Evolutionary conservation across 2,329 filamentous ascomycete genomes (phyloP), one percentile per base, ranked within the genome.

Genomic region (Paramyrothecium roridum): DNA sequence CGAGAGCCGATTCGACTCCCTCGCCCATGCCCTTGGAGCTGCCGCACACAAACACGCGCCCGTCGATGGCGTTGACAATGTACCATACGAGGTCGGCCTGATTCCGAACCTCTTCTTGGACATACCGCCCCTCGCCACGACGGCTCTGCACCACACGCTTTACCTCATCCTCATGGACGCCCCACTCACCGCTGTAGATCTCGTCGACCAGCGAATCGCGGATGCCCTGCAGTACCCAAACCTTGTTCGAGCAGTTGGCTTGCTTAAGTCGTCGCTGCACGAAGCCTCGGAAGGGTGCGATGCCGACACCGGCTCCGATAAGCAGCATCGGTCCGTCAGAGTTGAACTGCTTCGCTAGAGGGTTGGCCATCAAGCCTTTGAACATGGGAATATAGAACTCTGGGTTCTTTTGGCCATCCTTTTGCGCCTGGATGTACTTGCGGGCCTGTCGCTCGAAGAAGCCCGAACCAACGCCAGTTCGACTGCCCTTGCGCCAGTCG

Each of bases 21-120:
- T 98, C 95, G 57, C 95, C 95, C 95, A 99, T 99, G 55, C 95
- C 95, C 76, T 91, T 92, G 67, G 87, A 92, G 73, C 90, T 96
- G 51, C 95, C 95, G 71, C 95, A 99, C 56, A 99, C 95, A 70
- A 99, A 99, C 52, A 98, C 87, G 52, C 95, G 87, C 1, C 95
- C 95, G 66, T 99, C 95, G n/a, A 98, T 80, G 2, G 92, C 87
- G 71, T 98, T 98, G 79, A 96, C 90, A 60, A 98, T 92, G 71
- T 91, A 96, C 95, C 95, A 99, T 17, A 98, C 93, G n/a, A 98
- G 82, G 68, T 98, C 95, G 2, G 93, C 91, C 71, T 98, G 95
- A 60, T 90, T 82, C 12, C 84, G 80, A 10, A 99, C 93, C 73
- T 98, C 95, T 66, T 99, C 95, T 70, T 99, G 95, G 2, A 99